Evolutionary conservation across 495 filamentous ascomycete genomes (phyloP), one percentile per base, ranked within the genome.

Genomic region (Articulospora tetracladia): DNA sequence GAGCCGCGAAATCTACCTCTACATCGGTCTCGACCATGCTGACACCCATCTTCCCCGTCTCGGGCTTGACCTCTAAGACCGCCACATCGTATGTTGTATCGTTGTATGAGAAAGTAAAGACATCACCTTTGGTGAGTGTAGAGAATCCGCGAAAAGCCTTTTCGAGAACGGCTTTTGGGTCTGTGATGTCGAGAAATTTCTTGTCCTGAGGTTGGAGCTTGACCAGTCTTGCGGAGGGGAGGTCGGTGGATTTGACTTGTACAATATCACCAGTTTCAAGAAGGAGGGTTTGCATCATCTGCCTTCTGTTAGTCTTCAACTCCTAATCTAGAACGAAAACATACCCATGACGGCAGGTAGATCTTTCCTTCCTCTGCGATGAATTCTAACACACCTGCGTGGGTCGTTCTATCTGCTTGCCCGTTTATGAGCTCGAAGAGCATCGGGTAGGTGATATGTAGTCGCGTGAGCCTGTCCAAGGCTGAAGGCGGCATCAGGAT

Each of bases 381-480:
- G 69, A 98, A 98, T 70, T 98, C 94, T 61, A 98, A 73, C 50
- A 98, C 95, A 75, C 94, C 94, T 7, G 90, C 92, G 74, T 98
- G 95, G 23, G 92, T 91, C 70, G 85, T 84, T 63, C 77, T 86
- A 17, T 86, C 85, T 69, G 85, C 87, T 20, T 86, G 82, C 3
- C 93, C 92, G 71, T 98, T 98, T 58, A 87, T 85, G 28, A 98
- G 79, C 82, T 98, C 92, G 70, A 98, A 93, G 59, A 98, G 82
- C 82, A 98, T 95, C 0, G 94, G 94, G 76, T 97, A 98, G 62
- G 94, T 92, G 61, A 98, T 95, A 73, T 98, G 94, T n/a, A 98
- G 78, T 64, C 90, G 79, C 1, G 93, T 95, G 61, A 98, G 86
- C 72, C 96, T 98, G 76, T 98, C 93, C 20, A 98, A 81, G 12